Evolutionary conservation across 495 filamentous ascomycete genomes (phyloP), one percentile per base, ranked within the genome.

Genomic region (Aspergillus panamensis): DNA sequence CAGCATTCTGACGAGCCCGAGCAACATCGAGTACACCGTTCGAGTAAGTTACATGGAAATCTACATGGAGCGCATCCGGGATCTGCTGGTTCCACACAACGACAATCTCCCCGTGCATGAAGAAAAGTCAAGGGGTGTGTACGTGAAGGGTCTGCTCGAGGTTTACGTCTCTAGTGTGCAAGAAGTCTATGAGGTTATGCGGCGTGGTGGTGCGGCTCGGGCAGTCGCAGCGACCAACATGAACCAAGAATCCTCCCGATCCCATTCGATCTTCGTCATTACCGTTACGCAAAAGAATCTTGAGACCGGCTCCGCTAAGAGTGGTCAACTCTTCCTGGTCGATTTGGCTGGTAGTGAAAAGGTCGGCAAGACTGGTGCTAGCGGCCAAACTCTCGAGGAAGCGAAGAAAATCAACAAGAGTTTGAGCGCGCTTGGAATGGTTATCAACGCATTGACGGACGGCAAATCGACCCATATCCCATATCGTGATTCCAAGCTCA

Each of bases 361-460:
- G 74, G 91, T 98, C 44, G 94, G 94, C 62, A 98, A 98, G 82
- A 98, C 94, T 13, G 94, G 94, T 61, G 94, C 94, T 63, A 96
- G 90, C 69, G 94, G 94, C 51, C 94, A 98, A 73, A 98, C 95
- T 14, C 81, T 98, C 20, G 94, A 98, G 68, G 94, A 98, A 69
- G 94, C 95, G 25, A 97, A 98, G 79, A 98, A 98, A 80, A 98
- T 98, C 78, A 98, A 98, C 82, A 97, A 96, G 80, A 96, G 91
- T 78, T 82, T 98, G 77, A 96, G 92, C 67, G 92, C 94, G 17
- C 80, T 98, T 29, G 94, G 94, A 67, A 98, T 96, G 91, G 94
- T 98, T 68, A 98, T 98, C 80, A 98, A 98, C 69, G 84, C 92
- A 13, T 79, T 98, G 57, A 97, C 94, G 4, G 95, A 97, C 69